Evolutionary conservation across 768 basidiomycete genomes (phyloP), one percentile per base, ranked within the genome.

Genomic region (Kwoniella pini): DNA sequence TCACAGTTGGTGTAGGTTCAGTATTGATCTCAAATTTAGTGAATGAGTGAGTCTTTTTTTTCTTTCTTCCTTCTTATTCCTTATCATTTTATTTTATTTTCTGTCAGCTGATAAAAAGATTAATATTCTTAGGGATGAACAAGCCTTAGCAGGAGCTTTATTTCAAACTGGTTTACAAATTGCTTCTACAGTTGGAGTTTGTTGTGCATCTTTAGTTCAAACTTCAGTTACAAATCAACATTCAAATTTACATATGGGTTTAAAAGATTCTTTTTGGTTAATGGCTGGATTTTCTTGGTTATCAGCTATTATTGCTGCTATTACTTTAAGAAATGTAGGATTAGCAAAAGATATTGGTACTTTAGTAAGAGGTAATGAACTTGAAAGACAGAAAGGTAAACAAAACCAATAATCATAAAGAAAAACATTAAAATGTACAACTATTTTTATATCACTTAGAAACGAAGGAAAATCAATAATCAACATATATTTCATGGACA

Each of bases 21-120:
- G 58, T 68, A 38, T 44, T 64, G 49, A 65, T 75, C 15, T 64
- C 68, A 28, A 72, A 70, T 43, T 53, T 72, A 4, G 66, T 72
- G 45, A 46, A 48, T 10, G 63, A 65, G 71, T 67, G 42, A 64
- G 70, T 64, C 12, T 42, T 28, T 9, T 15, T 19, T 36, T n/a
- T n/a, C n/a, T n/a, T n/a, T n/a, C n/a, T n/a, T n/a, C n/a, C n/a
- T n/a, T n/a, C n/a, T n/a, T n/a, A n/a, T n/a, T n/a, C n/a, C n/a
- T n/a, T n/a, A n/a, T n/a, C n/a, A n/a, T n/a, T n/a, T n/a, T n/a
- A n/a, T n/a, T n/a, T n/a, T n/a, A n/a, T n/a, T n/a, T n/a, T n/a
- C n/a, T 36, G 33, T 36, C 33, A 36, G 33, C 15, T 15, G n/a
- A n/a, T n/a, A n/a, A n/a, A n/a, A n/a, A n/a, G 33, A 36, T 36